Percentiles rank a stretch among this genome's conserved stretches.
Conservation (phyloP, 495 filamentous ascomycete species). For the Neurospora pannonica region DNA sequence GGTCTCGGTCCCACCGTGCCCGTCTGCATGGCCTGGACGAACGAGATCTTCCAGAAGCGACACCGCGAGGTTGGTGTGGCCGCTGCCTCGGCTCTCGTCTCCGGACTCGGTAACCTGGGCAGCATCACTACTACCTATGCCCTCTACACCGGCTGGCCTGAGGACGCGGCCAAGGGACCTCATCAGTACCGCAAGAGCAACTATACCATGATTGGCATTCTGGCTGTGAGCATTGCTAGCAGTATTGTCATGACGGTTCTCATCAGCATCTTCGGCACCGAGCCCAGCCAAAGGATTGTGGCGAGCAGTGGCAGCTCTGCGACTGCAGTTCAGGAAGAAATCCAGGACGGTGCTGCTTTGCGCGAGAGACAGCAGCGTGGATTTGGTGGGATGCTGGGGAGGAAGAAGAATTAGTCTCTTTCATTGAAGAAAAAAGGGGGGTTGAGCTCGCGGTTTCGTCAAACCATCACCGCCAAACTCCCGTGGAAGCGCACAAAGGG, state of each 20-base stretch:
- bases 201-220: conserved; percentile 77
- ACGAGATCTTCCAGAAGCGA: conserved; percentile 79
- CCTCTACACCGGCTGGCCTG: conserved; percentile 75
- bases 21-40: conserved; percentile 89
- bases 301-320: conserved; percentile 26
- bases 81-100: conserved; percentile 78
- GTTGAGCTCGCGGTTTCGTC: conserved; percentile 4
- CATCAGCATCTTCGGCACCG: conserved; percentile 51
- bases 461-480: conserved; percentile 1
- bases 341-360: conserved; percentile 61
- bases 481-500: conserved; percentile 15
- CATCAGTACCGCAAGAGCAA: conserved; percentile 77
- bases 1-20: conserved; percentile 87
- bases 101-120: conserved; percentile 76
- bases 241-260: conserved; percentile 58
- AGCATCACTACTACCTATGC: conserved; percentile 84
- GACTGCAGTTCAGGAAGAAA: conserved; percentile 37
- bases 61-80: conserved; percentile 89
- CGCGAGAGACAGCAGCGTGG: conserved; percentile 61
- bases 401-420: conserved; percentile 4
- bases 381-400: conserved; percentile 50
- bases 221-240: conserved; percentile 65
- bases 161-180: conserved; percentile 55
- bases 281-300: conserved; percentile 34
- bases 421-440: conserved; percentile 1